phyloP scores from a whole-genome alignment of 2,329 filamentous ascomycete species.

The Pseudogymnoascus sp. region DNA sequence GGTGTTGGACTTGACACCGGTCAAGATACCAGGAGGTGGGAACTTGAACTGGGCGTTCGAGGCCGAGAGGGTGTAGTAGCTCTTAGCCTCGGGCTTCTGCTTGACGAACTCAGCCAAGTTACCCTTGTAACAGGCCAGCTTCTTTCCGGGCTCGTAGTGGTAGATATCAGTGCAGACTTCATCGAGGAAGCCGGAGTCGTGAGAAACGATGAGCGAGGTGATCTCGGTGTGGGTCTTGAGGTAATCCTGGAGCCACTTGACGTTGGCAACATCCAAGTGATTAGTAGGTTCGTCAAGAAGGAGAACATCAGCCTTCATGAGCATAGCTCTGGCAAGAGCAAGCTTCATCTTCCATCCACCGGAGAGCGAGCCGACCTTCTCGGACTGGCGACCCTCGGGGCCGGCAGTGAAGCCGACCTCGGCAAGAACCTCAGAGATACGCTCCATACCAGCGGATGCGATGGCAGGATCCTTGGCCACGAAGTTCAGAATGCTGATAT shows the following conservation, averaged over 20 bases:
- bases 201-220: conserved; percentile 93
- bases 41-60: conserved; percentile 95
- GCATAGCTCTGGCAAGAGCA: conserved; percentile 89
- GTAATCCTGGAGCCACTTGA: conserved; percentile 93
- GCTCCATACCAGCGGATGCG: conserved; percentile 65
- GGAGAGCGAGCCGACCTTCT: conserved; percentile 88
- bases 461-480: conserved; percentile 84
- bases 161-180: conserved; percentile 98
- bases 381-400: conserved; percentile 76
- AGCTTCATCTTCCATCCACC: conserved; percentile 99
- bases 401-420: conserved; percentile 93
- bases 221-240: conserved; percentile 94
- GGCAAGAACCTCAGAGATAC: conserved; percentile 73
- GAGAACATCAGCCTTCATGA: conserved; percentile 92
- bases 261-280: conserved; percentile 92
- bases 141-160: conserved; percentile 95
- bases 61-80: conserved; percentile 91
- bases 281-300: conserved; percentile 98
- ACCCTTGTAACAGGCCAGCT: conserved; percentile 77
- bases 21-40: conserved; percentile 86
- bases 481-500: conserved; percentile 91
- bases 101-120: conserved; percentile 80
- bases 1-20: conserved; percentile 90
- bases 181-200: conserved; percentile 96
- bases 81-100: conserved; percentile 87